Evolutionary conservation across 108 stramenopile species (phyloP), one percentile per base, ranked within the genome.

Genomic region (Hondaea fermentalgiana): DNA sequence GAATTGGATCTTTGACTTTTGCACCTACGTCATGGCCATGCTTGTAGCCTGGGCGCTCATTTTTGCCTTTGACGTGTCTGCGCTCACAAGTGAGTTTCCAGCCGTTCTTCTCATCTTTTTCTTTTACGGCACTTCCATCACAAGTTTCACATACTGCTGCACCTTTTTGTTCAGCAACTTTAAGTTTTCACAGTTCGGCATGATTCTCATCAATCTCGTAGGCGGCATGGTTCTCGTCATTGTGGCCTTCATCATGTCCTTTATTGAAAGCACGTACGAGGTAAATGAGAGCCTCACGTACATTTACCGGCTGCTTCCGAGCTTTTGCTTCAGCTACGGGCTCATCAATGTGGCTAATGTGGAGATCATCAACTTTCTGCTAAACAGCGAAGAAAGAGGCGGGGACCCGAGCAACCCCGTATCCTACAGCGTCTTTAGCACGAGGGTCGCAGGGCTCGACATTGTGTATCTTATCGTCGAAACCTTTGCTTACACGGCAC

Each of bases 81-180:
- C 90, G 55, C 42, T 87, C 10, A 83, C 45, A 17, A 23, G 49
- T 6, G 76, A 83, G 76, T 47, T 53, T 83, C 49, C 88, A 10
- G 90, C 89, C 44, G 88, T 92, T n/a, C 72, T 92, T 64, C 88
- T 92, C 19, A 72, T 91, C 59, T 90, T 92, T 17, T 5, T 92
- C 23, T 58, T 88, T 21, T 92, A 92, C 90, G 92, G 92, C 42
- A 29, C 89, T 5, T 21, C 8, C 44, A 19, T 44, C 60, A 35
- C 87, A 5, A 25, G 28, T 44, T 89, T 87, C 64, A 51, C 89
- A 4, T 89, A 89, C 60, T 53, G 35, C 19, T 19, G 60, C 44
- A 44, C 29, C 45, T 72, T 42, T 64, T 12, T 72, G n/a, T 88
- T 88, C 58, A 88, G 12, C 53, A 59, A 49, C 51, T 29, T 21